Evolutionary conservation across 176 grass and related monocot species (phyloP).

Genomic region (Otatea glauca): DNA sequence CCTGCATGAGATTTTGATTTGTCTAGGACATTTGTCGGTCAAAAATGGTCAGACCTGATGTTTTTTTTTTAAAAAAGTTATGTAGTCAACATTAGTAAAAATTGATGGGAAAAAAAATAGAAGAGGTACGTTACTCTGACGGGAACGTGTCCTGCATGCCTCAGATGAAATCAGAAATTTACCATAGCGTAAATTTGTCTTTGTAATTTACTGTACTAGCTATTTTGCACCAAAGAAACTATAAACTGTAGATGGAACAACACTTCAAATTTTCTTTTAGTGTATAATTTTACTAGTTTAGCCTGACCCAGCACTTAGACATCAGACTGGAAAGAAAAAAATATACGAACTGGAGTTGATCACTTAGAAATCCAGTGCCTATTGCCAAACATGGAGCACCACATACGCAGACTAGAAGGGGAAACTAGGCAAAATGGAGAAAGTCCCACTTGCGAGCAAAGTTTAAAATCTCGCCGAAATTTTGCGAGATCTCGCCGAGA

Average conservation of each 20-base stretch:
- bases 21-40: not conserved
- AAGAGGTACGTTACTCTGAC: not conserved
- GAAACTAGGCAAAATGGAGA: not conserved
- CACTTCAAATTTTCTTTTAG: not conserved
- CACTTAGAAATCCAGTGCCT: not conserved
- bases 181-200: not conserved
- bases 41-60: not conserved
- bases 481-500: too few species aligned
- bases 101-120: not conserved
- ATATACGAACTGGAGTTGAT: not conserved
- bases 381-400: not conserved
- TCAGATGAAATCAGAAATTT: not conserved
- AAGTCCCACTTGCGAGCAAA: too few species aligned
- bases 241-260: not conserved
- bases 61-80: not conserved
- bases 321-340: not conserved
- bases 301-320: not conserved
- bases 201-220: not conserved
- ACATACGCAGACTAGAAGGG: not conserved
- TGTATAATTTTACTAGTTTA: not conserved
- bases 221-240: not conserved
- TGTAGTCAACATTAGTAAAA: not conserved
- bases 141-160: not conserved
- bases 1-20: not conserved
- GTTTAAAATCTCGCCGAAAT: too few species aligned